Conservation (phyloP, 257 asterid species). For the Primulina eburnea region DNA sequence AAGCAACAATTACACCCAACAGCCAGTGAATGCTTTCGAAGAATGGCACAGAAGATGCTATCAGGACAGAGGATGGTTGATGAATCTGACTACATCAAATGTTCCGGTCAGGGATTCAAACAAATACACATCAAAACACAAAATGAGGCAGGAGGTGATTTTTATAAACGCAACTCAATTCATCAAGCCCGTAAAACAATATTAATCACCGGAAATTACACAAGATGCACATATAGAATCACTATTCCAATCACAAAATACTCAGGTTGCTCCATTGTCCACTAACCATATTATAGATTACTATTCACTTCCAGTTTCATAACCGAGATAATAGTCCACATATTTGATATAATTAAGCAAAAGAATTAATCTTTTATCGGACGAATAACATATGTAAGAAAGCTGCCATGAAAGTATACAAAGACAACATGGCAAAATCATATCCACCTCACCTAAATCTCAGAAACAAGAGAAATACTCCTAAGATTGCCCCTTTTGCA, state of each 20-base stretch:
- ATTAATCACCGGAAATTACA: not conserved
- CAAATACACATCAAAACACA: not conserved
- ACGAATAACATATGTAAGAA: too few species aligned
- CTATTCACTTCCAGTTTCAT: too few species aligned
- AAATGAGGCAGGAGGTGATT: not conserved
- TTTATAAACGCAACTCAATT: not conserved
- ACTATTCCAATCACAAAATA: not conserved
- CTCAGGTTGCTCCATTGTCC: not conserved
- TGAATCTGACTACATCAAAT: not conserved
- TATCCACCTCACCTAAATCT: conserved; percentile 26
- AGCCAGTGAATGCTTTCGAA: not conserved
- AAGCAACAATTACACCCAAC: not conserved
- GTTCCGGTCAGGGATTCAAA: not conserved
- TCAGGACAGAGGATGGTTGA: not conserved
- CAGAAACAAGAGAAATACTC: conserved; percentile 31
- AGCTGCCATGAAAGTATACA: too few species aligned
- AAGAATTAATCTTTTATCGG: too few species aligned
- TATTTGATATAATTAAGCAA: too few species aligned
- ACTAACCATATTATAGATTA: too few species aligned
- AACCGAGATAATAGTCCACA: too few species aligned
- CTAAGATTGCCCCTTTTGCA: conserved; percentile 15
- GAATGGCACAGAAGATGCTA: not conserved
- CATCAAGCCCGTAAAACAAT: not conserved
- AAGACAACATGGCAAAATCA: too few species aligned
- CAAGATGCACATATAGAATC: not conserved